A percentile compares a stretch with the other conserved stretches of the same genome.
phyloP scores from a whole-genome alignment of 805 yeast species.

The Nakazawaea ishiwadae region DNA sequence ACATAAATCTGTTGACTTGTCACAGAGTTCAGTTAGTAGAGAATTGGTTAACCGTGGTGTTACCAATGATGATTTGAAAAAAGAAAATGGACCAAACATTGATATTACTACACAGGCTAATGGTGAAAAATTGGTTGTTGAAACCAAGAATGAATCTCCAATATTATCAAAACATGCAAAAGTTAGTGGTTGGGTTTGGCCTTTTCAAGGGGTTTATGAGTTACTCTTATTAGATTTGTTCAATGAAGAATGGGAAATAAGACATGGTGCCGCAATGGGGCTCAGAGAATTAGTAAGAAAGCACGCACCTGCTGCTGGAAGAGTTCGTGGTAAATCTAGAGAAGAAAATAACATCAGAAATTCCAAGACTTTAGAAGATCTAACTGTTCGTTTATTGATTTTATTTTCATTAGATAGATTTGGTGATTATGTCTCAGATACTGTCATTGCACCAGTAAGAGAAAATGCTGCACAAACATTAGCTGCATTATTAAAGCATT shows the following conservation, averaged over 20 bases:
- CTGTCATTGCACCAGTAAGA: slow-evolving; percentile 96
- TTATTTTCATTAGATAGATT: slow-evolving; percentile 90
- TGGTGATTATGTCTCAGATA: slow-evolving; percentile 96
- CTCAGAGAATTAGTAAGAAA: slow-evolving; percentile 77
- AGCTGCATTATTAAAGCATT: slow-evolving; percentile 81
- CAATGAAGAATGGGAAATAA: slow-evolving; percentile 85
- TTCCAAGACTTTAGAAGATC: slow-evolving; percentile 72
- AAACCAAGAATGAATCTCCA: slow-evolving; percentile 62
- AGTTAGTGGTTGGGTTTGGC: slow-evolving; percentile 81
- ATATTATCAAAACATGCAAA: slow-evolving; percentile 66
- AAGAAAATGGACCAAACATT: slow-evolving; percentile 16
- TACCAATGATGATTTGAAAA: slow-evolving; percentile 17
- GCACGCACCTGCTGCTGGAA: slow-evolving; percentile 85
- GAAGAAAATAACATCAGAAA: slow-evolving; percentile 66
- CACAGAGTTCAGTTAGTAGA: slow-evolving; percentile 65
- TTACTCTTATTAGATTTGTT: slow-evolving; percentile 73
- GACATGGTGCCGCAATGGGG: slow-evolving; percentile 96
- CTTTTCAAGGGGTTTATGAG: slow-evolving; percentile 89
- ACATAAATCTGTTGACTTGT: slow-evolving; percentile 54
- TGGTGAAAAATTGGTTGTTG: slow-evolving; percentile 78
- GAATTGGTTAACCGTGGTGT: slow-evolving; percentile 42
- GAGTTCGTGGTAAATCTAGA: slow-evolving; percentile 57
- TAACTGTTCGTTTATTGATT: slow-evolving; percentile 79
- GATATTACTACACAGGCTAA: slow-evolving; percentile 75
- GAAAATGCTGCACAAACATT: slow-evolving; percentile 95